These are phyloP conservation scores for Parastagonospora avenae DNA, from an alignment of 2,329 filamentous ascomycete genomes.

Conservation along the genomic window DNA sequence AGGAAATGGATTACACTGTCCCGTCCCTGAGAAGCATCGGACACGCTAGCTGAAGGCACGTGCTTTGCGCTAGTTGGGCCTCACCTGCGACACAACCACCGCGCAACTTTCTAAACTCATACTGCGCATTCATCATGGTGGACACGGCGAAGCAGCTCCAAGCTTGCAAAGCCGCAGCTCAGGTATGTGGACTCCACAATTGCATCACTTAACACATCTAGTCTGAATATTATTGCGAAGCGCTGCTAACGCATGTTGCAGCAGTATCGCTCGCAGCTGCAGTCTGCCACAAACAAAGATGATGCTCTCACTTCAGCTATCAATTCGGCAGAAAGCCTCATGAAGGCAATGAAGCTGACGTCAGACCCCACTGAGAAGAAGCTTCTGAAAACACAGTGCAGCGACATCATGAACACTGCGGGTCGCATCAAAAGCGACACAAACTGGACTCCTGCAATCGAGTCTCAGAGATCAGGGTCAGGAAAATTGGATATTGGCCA, in stretches of 20 bases:
- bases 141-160: constrained; percentile 30
- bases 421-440: constrained; percentile 70
- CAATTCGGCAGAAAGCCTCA: constrained; percentile 77
- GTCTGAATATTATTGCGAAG: background rate
- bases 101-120: background rate
- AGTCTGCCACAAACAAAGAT: constrained; percentile 57
- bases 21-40: too few species aligned
- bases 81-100: constrained; percentile 2
- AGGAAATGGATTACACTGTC: too few species aligned
- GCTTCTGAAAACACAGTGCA: constrained; percentile 70
- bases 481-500: constrained; percentile 23
- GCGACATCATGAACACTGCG: constrained; percentile 71
- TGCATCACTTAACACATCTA: background rate
- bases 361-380: constrained; percentile 66
- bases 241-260: constrained; percentile 22
- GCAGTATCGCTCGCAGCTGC: constrained; percentile 51
- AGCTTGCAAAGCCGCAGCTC: constrained; percentile 39
- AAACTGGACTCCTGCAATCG: constrained; percentile 27
- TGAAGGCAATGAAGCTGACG: constrained; percentile 72
- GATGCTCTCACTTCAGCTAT: constrained; percentile 78
- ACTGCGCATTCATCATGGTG: constrained; percentile 28
- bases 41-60: constrained; percentile 7
- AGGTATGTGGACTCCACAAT: constrained; percentile 31
- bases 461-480: constrained; percentile 7
- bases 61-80: constrained; percentile 11